phyloP scores from a whole-genome alignment of 2,329 filamentous ascomycete genomes.

The Atkinsonella hypoxylon region DNA sequence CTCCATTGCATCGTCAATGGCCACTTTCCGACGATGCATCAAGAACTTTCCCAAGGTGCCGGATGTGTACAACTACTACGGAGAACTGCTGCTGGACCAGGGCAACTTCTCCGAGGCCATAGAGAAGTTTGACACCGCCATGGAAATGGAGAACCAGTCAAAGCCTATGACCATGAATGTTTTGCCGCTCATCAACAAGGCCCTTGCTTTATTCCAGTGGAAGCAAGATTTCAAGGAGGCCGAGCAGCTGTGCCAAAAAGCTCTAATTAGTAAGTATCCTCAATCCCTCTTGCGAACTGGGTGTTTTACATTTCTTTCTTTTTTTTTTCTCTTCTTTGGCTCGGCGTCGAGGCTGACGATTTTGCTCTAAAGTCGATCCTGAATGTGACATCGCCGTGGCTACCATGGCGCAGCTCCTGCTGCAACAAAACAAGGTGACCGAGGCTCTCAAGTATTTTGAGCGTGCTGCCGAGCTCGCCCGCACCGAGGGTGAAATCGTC shows the following conservation, averaged over 20 bases:
- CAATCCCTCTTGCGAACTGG: neutral
- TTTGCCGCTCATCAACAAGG: constrained; percentile 95
- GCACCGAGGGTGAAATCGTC: constrained; percentile 90
- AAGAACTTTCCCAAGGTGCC: constrained; percentile 97
- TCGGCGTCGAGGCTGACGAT: neutral
- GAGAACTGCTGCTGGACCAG: constrained; percentile 92
- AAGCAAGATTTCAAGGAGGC: constrained; percentile 93
- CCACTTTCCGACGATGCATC: constrained; percentile 91
- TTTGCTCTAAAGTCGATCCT: constrained; percentile 60
- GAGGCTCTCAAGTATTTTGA: constrained; percentile 96
- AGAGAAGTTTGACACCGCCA: constrained; percentile 96
- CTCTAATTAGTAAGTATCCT: constrained; percentile 68
- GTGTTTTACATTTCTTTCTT: neutral
- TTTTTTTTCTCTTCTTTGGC: neutral
- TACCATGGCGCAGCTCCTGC: constrained; percentile 93
- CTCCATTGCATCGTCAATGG: constrained; percentile 94
- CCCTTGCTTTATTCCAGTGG: constrained; percentile 93
- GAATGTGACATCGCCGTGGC: constrained; percentile 98
- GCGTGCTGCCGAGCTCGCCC: constrained; percentile 82
- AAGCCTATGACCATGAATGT: constrained; percentile 97
- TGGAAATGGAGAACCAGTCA: constrained; percentile 92
- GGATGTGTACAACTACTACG: constrained; percentile 99
- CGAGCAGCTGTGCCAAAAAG: constrained; percentile 94
- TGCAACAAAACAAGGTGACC: constrained; percentile 95
- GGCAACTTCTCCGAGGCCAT: constrained; percentile 91